A percentile compares a stretch with the other conserved stretches of the same genome.
Evolutionary conservation across 208 protist genomes (phyloP).

Genomic region (Balamuthia mandrillaris): DNA sequence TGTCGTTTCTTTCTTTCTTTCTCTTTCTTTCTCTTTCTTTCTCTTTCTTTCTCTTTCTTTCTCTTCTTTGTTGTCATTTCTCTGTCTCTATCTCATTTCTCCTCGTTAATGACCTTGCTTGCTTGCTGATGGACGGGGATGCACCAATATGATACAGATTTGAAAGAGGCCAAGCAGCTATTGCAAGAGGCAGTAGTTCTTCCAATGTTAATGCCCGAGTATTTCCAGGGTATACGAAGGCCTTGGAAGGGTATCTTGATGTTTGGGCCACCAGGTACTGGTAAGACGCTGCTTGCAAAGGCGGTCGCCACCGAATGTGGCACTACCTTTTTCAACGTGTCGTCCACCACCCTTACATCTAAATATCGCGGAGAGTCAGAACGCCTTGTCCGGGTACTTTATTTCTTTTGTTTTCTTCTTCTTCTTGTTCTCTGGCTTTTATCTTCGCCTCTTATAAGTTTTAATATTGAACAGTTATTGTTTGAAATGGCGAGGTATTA

Average conservation of each 20-base stretch:
- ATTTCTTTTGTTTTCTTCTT: slow-evolving; percentile 57
- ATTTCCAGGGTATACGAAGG: background rate
- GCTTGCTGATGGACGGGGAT: background rate
- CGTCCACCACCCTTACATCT: slow-evolving; percentile 88
- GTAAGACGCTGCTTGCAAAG: slow-evolving; percentile 82
- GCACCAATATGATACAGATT: background rate
- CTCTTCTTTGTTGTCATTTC: background rate
- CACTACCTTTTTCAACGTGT: slow-evolving; percentile 98
- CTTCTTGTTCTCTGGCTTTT: background rate
- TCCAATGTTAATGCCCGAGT: background rate
- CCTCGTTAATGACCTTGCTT: background rate
- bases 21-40: background rate
- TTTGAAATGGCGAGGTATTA: slow-evolving; percentile 84
- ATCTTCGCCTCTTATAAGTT: background rate
- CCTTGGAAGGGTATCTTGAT: slow-evolving; percentile 91
- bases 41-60: background rate
- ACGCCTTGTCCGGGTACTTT: slow-evolving; percentile 88
- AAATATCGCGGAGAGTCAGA: slow-evolving; percentile 98
- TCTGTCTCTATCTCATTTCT: too few relatives aligned
- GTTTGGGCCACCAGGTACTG: slow-evolving; percentile 91
- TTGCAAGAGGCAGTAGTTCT: background rate
- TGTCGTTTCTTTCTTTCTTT: background rate
- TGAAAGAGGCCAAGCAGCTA: background rate
- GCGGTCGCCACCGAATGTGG: slow-evolving; percentile 69
- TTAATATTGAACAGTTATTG: too few relatives aligned